Base-by-base conservation (phyloP, 495 filamentous ascomycete genomes). In the Annulohypoxylon stygium region DNA sequence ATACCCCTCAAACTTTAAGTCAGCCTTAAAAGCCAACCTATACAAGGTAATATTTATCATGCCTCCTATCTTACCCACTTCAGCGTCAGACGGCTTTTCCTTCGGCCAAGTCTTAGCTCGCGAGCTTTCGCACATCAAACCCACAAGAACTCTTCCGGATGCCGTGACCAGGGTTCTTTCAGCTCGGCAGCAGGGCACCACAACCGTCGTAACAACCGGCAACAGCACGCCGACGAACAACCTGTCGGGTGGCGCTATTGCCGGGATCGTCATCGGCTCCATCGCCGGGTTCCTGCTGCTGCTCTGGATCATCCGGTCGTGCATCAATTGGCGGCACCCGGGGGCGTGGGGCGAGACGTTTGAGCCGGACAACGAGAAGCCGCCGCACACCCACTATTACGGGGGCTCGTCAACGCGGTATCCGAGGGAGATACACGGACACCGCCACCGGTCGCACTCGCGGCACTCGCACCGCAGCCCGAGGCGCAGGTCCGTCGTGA, bases 231-330 rank as follows among this genome's bases (percentile, higher is more conserved):
- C 71, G 6, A 57, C 33, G 11, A 79, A 76, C n/a, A 85, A 79
- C 14, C 80, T 90, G 14, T 80, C 80, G 18, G 82, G 86, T 16
- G 88, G 88, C 23, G 87, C 80, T 1, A 89, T 90, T 47, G 88
- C 88, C 0, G 88, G 88, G 45, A 89, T 89, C 66, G 88, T 90
- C 57, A 83, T 90, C 73, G 88, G 88, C 37, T 83, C 84, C 20
- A 86, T 90, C 57, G 86, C 77, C 54, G 88, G 88, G 6, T 80
- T 88, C 1, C 78, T 90, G 0, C 74, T 89, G 0, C 61, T 90
- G 3, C 71, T 86, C 25, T 89, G 88, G 88, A 80, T 89, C 73
- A 73, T 84, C 74, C 76, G 78, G 4, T 82, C 78, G 0, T 84
- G 83, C 67, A 69, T 65, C 53, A 83, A 82, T 71, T 69, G 79